A percentile compares a stretch with the other conserved stretches of the same genome.
Conservation (phyloP, 306 rosid genomes). For the Pterocarpus santalinus region DNA sequence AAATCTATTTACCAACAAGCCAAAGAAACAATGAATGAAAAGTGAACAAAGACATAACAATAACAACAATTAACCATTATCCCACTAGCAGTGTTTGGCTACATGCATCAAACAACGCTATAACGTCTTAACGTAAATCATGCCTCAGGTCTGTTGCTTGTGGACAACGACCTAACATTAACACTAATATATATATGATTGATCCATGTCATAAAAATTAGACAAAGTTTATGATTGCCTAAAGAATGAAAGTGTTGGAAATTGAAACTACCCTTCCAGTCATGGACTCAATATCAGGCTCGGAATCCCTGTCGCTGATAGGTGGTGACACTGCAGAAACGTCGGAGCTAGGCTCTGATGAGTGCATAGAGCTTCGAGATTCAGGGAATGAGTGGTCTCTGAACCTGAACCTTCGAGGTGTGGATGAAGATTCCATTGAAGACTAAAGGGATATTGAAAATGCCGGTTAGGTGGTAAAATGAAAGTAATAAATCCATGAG, state of each 20-base stretch:
- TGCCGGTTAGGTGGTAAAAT: neutral
- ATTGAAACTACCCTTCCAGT: slow-evolving; percentile 64
- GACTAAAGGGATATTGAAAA: neutral
- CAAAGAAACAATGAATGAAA: neutral
- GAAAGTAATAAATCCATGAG: neutral
- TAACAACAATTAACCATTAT: neutral
- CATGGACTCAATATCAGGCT: slow-evolving; percentile 70
- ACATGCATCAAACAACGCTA: neutral
- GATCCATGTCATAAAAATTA: neutral
- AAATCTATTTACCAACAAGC: neutral
- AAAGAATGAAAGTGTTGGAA: neutral
- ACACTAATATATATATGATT: no score
- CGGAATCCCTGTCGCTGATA: slow-evolving; percentile 44
- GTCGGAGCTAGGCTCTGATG: slow-evolving; percentile 60
- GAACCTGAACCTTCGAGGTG: slow-evolving; percentile 66
- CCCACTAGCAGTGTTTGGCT: no score
- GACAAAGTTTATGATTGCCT: neutral
- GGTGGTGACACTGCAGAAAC: slow-evolving; percentile 52
- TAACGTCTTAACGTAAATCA: neutral
- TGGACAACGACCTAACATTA: neutral
- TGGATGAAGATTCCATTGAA: slow-evolving; percentile 65
- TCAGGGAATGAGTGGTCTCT: slow-evolving; percentile 62
- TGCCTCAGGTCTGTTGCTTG: no score
- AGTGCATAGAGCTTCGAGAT: slow-evolving; percentile 49
- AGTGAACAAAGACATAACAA: neutral